phyloP scores from a whole-genome alignment of 495 filamentous ascomycete species.

The Venustampulla echinocandica region DNA sequence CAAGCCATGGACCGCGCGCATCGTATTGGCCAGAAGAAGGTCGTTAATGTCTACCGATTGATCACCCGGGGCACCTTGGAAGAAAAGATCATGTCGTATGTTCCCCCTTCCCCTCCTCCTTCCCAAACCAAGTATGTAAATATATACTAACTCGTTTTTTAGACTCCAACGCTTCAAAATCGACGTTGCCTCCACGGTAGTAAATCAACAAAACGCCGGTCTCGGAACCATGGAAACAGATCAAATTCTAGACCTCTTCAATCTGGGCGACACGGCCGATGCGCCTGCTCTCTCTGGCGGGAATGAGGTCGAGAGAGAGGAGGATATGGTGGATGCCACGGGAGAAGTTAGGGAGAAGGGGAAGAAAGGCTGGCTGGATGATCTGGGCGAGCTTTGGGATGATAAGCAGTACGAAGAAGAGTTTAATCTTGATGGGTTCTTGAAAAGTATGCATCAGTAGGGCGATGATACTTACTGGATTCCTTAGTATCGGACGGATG shows the following conservation, averaged over 20 bases:
- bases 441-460: slow-evolving; percentile 69
- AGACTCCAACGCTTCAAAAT: slow-evolving; percentile 99
- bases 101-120: slow-evolving; percentile 13
- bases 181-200: slow-evolving; percentile 93
- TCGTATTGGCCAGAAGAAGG: slow-evolving; percentile 98
- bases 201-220: slow-evolving; percentile 97
- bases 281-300: slow-evolving; percentile 49
- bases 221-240: slow-evolving; percentile 91
- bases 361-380: slow-evolving; percentile 88
- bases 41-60: slow-evolving; percentile 97
- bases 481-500: too few relatives aligned
- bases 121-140: slow-evolving; percentile 1
- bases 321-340: slow-evolving; percentile 89
- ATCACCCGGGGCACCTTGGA: slow-evolving; percentile 92
- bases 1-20: slow-evolving; percentile 99
- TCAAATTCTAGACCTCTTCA: slow-evolving; percentile 95
- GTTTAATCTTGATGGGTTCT: slow-evolving; percentile 87
- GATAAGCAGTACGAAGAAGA: slow-evolving; percentile 94
- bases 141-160: too few relatives aligned
- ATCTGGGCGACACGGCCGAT: slow-evolving; percentile 70
- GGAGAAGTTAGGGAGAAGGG: slow-evolving; percentile 91
- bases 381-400: slow-evolving; percentile 93
- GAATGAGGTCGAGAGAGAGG: slow-evolving; percentile 39
- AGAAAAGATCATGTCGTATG: slow-evolving; percentile 93
- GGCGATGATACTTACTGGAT: too few relatives aligned